Evolutionary conservation across 129 eudicot species (phyloP).

Genomic region (Saussurea involucrata): DNA sequence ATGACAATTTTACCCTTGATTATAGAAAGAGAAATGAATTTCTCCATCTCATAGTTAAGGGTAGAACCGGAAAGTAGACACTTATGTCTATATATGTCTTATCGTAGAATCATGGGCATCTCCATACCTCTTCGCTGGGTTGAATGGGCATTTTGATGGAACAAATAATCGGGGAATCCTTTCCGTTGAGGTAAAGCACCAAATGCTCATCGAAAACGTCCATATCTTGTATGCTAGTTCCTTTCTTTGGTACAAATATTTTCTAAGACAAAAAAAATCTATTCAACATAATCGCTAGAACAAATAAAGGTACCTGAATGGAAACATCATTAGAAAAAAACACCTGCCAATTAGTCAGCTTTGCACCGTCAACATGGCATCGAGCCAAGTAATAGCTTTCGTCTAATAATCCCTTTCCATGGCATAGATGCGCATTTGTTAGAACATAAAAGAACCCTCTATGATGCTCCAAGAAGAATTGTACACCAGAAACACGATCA

Average conservation of each 20-base stretch:
- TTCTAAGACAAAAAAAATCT: constrained; percentile 34
- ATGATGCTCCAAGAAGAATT: constrained; percentile 86
- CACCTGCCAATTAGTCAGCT: constrained; percentile 69
- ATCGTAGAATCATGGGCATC: not conserved
- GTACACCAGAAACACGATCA: constrained; percentile 72
- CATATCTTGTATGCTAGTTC: constrained; percentile 64
- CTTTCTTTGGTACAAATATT: constrained; percentile 59
- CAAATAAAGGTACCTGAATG: not conserved
- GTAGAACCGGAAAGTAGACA: not conserved
- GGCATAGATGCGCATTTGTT: constrained; percentile 47
- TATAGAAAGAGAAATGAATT: not conserved
- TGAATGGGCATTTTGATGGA: constrained; percentile 73
- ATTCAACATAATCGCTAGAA: not conserved
- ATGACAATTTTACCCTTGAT: not conserved
- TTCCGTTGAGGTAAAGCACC: constrained; percentile 58
- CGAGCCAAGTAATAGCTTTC: constrained; percentile 65
- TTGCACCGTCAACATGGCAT: constrained; percentile 53
- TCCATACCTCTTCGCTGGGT: constrained; percentile 42
- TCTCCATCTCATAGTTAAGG: not conserved
- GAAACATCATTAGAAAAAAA: constrained; percentile 6
- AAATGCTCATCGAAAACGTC: constrained; percentile 67
- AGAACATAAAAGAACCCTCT: constrained; percentile 64
- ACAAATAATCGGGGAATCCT: constrained; percentile 60
- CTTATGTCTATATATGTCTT: not conserved
- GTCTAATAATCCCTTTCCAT: constrained; percentile 23